Evolutionary conservation across 768 basidiomycete genomes (phyloP).

Genomic region (Phallus indusiatus): DNA sequence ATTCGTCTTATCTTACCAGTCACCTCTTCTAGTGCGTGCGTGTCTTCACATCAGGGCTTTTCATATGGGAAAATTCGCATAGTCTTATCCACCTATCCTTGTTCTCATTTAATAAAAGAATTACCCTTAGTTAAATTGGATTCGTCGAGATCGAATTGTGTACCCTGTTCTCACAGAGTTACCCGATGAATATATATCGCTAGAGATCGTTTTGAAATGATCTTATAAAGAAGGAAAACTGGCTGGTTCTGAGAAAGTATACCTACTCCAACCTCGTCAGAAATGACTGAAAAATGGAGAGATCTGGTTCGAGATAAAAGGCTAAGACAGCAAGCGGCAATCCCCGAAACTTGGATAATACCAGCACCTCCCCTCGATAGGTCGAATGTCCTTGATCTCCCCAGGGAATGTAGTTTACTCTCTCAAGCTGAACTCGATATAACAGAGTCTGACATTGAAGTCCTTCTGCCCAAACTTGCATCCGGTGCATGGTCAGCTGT

Average conservation of each 20-base stretch:
- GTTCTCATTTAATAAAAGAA: not conserved
- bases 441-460: conserved; percentile 42
- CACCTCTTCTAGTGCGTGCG: not conserved
- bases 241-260: not conserved
- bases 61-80: not conserved
- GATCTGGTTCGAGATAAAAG: conserved; percentile 47
- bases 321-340: conserved; percentile 38
- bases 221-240: too few species aligned
- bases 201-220: too few species aligned
- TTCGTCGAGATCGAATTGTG: not conserved
- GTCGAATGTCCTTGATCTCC: conserved; percentile 45
- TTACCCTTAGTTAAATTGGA: too few species aligned
- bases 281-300: conserved; percentile 32
- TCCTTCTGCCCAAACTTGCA: conserved; percentile 45
- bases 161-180: not conserved
- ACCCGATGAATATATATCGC: not conserved
- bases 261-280: not conserved
- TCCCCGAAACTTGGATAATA: conserved; percentile 60
- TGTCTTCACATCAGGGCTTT: not conserved
- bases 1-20: not conserved
- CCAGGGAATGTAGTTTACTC: conserved; percentile 49
- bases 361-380: conserved; percentile 35
- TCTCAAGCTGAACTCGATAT: conserved; percentile 48
- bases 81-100: not conserved
- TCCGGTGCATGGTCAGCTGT: conserved; percentile 50